These are phyloP conservation scores for Scytalidium sp. DNA, from an alignment of 2,329 filamentous ascomycete genomes.

Conservation along the genomic window DNA sequence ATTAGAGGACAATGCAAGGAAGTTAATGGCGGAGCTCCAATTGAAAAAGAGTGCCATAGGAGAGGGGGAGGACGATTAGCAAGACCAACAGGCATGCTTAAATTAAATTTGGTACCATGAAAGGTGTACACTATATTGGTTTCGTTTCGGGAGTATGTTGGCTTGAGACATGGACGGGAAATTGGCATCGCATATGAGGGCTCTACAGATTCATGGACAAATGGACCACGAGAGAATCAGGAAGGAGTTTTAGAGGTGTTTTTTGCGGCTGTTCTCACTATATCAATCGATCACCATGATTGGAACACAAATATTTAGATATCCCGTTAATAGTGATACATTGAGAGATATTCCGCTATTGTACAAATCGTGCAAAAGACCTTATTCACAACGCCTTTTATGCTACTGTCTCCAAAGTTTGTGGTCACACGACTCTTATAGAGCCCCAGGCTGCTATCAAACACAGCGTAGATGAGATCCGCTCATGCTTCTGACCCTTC, in stretches of 20 bases:
- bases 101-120: too few species aligned
- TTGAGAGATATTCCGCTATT: background rate
- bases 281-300: too few species aligned
- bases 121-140: background rate
- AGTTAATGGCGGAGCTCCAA: constrained; percentile 49
- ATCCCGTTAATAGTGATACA: background rate
- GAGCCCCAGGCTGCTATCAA: too few species aligned
- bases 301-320: background rate
- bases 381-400: background rate
- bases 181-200: background rate
- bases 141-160: background rate
- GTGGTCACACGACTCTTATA: too few species aligned
- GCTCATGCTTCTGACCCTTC: too few species aligned
- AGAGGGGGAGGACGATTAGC: constrained; percentile 23
- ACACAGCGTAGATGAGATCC: too few species aligned
- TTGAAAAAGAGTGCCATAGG: constrained; percentile 45
- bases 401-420: too few species aligned
- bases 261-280: too few species aligned
- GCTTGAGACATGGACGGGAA: background rate
- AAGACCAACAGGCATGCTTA: background rate
- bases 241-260: too few species aligned
- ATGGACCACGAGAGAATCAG: too few species aligned
- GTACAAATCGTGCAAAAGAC: background rate
- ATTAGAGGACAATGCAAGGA: constrained; percentile 44
- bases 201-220: too few species aligned